These are phyloP conservation scores for Heteromeles arbutifolia DNA, from an alignment of 306 rosid species.

Conservation along the genomic window DNA sequence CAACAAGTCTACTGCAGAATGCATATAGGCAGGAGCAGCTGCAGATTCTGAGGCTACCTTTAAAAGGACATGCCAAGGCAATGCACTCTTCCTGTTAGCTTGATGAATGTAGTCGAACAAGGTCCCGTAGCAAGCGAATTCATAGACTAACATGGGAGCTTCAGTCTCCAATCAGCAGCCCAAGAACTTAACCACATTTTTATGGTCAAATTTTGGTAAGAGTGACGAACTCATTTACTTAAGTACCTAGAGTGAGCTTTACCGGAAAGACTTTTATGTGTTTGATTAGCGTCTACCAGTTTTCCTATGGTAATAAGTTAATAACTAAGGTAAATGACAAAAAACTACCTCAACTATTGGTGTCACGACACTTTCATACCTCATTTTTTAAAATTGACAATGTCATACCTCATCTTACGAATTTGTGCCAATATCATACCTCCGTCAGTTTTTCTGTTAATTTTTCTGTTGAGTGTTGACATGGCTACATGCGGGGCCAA, in stretches of 20 bases:
- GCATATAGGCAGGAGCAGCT: background rate
- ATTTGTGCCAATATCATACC: no score
- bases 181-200: background rate
- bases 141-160: background rate
- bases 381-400: no score
- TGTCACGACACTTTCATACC: no score
- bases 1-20: background rate
- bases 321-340: no score
- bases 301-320: background rate
- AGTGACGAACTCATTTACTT: background rate
- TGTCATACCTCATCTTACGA: no score
- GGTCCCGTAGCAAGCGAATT: background rate
- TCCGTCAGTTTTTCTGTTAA: no score
- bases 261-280: background rate
- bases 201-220: background rate
- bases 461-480: no score
- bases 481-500: no score
- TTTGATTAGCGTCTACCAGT: background rate
- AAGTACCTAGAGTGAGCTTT: background rate
- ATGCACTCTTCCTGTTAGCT: background rate
- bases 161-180: conserved; percentile 2
- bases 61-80: background rate
- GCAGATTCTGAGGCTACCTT: background rate
- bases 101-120: background rate
- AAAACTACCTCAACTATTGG: no score